These are phyloP conservation scores for Lyophyllum atratum DNA, from an alignment of 768 basidiomycete species.

Conservation along the genomic window DNA sequence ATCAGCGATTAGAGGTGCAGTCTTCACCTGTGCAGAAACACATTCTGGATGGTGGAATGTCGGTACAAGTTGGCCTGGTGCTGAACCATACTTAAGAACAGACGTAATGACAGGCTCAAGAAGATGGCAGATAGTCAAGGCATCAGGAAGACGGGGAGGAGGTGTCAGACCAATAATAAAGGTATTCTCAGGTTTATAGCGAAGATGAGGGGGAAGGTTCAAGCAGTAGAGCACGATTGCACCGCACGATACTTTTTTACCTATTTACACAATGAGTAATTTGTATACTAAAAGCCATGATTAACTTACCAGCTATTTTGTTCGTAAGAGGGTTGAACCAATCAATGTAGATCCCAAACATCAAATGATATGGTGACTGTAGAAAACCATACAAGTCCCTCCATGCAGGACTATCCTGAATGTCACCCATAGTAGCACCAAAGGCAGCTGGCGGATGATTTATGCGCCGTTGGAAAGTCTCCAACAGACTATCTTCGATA, in stretches of 20 bases:
- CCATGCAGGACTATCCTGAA: too few species aligned
- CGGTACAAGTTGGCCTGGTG: too few species aligned
- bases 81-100: conserved; percentile 13
- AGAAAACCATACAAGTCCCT: conserved; percentile 7
- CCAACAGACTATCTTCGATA: conserved; percentile 19
- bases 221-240: too few species aligned
- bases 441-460: conserved; percentile 4
- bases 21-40: too few species aligned
- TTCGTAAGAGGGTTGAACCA: conserved; percentile 42
- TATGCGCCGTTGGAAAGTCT: conserved; percentile 11
- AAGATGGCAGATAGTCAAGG: conserved; percentile 27
- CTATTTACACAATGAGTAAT: neutral
- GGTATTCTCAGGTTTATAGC: too few species aligned
- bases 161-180: conserved; percentile 33
- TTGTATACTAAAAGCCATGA: conserved; percentile 21
- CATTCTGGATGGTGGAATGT: too few species aligned
- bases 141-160: conserved; percentile 30
- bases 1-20: too few species aligned
- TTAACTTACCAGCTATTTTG: conserved; percentile 30
- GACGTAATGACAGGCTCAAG: conserved; percentile 13
- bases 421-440: conserved; percentile 16
- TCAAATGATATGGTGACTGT: conserved; percentile 15
- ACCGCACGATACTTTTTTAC: conserved; percentile 23
- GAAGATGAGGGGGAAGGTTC: too few species aligned
- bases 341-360: conserved; percentile 31